Base-by-base conservation (phyloP, 2,329 filamentous ascomycete species). In the Domatiomyces globalis region DNA sequence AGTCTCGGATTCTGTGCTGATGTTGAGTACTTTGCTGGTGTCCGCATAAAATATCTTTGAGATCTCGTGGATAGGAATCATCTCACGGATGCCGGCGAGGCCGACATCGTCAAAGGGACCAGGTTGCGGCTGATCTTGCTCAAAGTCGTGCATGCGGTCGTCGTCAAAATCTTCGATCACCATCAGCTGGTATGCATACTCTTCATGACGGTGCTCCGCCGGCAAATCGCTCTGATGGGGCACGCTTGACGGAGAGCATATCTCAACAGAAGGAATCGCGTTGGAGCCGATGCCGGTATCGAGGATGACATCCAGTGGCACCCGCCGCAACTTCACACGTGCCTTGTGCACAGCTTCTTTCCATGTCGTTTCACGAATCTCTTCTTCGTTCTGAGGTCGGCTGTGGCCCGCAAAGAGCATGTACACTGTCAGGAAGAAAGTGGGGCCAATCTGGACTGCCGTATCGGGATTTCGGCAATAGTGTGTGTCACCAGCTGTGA, bases 331-430 rank as follows among this genome's bases (percentile, higher is more conserved):
- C 52, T 88, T 87, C 10, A 95, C 80, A 42, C 82, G 79, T 17
- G 88, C 86, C 66, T 96, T 98, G 70, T 96, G 89, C 54, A 95
- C 83, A 43, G 94, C 88, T 65, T 98, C 90, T 64, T 96, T 92
- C 92, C 92, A 96, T 0, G 89, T 84, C 0, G 87, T 73, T 69
- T 81, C 67, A 69, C 84, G 64, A 58, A 81, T 60, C 60, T 78
- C 68, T 65, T 79, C 67, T 67, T 80, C 68, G 59, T 77, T 71
- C 17, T 76, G 73, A 2, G 73, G 70, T 42, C 78, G 69, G 44
- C 82, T 72, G 66, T 96, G 88, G 1, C 87, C 85, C 1, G 83
- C 75, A 62, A 96, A 98, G 0, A 96, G 76, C 88, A 96, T 95
- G 67, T 96, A 98, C 59, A 96, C 71, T 0, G 89, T 94, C 6